Evolutionary conservation across 2,329 filamentous ascomycete genomes (phyloP).

Genomic region (Neodidymelliopsis sp.): DNA sequence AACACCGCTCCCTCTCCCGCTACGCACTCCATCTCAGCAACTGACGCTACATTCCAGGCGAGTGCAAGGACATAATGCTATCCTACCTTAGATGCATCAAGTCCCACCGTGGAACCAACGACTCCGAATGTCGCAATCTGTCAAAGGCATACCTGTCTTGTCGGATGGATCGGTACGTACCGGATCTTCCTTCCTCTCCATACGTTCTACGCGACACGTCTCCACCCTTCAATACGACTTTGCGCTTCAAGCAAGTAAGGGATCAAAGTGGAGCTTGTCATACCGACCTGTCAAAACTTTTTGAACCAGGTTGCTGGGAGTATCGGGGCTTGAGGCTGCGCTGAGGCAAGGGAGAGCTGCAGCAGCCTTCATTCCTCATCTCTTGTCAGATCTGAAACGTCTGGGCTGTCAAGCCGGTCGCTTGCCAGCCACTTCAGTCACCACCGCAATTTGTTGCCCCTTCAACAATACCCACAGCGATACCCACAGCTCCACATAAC

Average conservation of each 20-base stretch:
- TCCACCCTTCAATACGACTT: conserved; percentile 13
- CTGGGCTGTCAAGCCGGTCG: conserved; percentile 30
- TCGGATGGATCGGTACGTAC: conserved; percentile 87
- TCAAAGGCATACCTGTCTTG: conserved; percentile 90
- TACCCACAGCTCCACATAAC: conserved; percentile 25
- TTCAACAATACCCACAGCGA: conserved; percentile 22
- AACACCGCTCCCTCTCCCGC: conserved; percentile 3
- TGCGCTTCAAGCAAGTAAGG: conserved; percentile 25
- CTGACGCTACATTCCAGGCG: conserved; percentile 64
- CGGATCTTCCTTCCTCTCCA: conserved; percentile 24
- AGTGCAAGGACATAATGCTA: conserved; percentile 90
- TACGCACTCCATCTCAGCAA: neutral
- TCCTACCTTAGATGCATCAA: conserved; percentile 89
- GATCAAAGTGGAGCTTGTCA: conserved; percentile 33
- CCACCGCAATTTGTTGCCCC: conserved; percentile 21
- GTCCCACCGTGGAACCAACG: conserved; percentile 81
- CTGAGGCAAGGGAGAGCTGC: conserved; percentile 35
- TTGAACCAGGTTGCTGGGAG: conserved; percentile 38
- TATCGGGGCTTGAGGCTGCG: conserved; percentile 18
- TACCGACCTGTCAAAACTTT: conserved; percentile 44
- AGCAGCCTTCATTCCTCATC: conserved; percentile 29
- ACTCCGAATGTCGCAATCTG: conserved; percentile 81
- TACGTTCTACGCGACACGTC: conserved; percentile 14
- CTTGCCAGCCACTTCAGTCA: conserved; percentile 27
- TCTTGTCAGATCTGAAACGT: conserved; percentile 41